Evolutionary conservation across 2,329 filamentous ascomycete species (phyloP).

Genomic region (Penicillium glabrum): DNA sequence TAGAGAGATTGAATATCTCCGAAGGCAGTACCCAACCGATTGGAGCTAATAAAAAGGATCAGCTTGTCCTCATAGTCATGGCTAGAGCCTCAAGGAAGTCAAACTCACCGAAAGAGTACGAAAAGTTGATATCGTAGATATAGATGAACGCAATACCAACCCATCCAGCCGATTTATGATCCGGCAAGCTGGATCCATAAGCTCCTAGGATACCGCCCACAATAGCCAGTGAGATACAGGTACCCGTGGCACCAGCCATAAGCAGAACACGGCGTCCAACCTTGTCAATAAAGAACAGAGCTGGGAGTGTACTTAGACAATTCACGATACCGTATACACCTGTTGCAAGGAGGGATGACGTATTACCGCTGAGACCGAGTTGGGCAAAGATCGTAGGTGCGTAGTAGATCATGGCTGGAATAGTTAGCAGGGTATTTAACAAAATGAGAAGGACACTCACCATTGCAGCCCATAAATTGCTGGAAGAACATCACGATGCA

Average conservation of each 20-base stretch:
- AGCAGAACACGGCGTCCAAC: constrained; percentile 34
- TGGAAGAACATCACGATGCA: constrained; percentile 44
- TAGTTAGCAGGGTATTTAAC: neutral
- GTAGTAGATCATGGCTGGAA: constrained; percentile 48
- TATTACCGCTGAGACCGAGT: constrained; percentile 42
- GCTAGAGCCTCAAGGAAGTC: neutral
- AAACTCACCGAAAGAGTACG: constrained; percentile 37
- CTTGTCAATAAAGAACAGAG: constrained; percentile 37
- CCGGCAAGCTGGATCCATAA: constrained; percentile 29
- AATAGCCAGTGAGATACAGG: constrained; percentile 36
- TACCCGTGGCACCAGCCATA: constrained; percentile 37
- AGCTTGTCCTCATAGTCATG: neutral
- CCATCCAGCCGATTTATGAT: constrained; percentile 36
- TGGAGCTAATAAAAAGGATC: constrained; percentile 24
- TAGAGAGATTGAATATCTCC: constrained; percentile 41
- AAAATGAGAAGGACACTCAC: constrained; percentile 45
- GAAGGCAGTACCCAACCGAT: constrained; percentile 42
- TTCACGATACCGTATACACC: constrained; percentile 43
- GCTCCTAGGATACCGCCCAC: constrained; percentile 36
- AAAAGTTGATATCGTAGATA: constrained; percentile 40
- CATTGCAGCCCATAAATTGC: constrained; percentile 51
- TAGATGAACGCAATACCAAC: constrained; percentile 40
- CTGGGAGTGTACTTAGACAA: constrained; percentile 34
- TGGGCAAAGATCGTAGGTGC: constrained; percentile 50
- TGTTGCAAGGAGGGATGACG: constrained; percentile 36